Evolutionary conservation across 352 stramenopile genomes (phyloP).

Genomic region (Pythium dissimile): DNA sequence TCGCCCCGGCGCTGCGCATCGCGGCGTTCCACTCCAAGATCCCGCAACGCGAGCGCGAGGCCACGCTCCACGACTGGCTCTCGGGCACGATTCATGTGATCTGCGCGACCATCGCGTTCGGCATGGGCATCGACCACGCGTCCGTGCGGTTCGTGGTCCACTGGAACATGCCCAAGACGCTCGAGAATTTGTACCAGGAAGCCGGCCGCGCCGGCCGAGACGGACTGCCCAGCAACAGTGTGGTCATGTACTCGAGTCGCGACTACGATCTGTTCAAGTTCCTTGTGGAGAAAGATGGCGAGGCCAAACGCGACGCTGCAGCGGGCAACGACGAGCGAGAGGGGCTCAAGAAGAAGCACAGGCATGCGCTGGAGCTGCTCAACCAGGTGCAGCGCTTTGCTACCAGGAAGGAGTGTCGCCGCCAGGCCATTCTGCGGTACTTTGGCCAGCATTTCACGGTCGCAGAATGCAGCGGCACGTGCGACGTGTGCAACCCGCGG

Average conservation of each 20-base stretch:
- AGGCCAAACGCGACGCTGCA: background rate
- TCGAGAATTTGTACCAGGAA: conserved; percentile 98
- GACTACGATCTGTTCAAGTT: conserved; percentile 55
- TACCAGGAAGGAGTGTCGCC: conserved; percentile 47
- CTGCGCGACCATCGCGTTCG: conserved; percentile 92
- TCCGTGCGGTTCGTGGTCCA: conserved; percentile 89
- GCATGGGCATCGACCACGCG: conserved; percentile 92
- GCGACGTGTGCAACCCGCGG: conserved; percentile 56
- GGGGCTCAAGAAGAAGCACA: conserved; percentile 6
- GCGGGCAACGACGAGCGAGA: background rate
- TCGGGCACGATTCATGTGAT: conserved; percentile 63
- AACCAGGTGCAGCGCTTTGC: conserved; percentile 39
- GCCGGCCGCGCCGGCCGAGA: conserved; percentile 93
- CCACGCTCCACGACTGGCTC: conserved; percentile 47
- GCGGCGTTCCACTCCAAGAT: conserved; percentile 60
- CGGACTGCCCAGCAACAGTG: conserved; percentile 78
- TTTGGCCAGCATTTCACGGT: conserved; percentile 50
- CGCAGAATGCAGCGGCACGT: conserved; percentile 39
- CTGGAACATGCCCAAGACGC: conserved; percentile 79
- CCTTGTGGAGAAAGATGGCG: conserved; percentile 33
- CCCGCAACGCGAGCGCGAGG: conserved; percentile 29
- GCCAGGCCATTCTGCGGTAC: conserved; percentile 47
- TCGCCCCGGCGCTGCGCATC: conserved; percentile 24
- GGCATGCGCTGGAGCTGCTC: conserved; percentile 33
- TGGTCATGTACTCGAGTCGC: conserved; percentile 71